Percentiles rank a stretch among this genome's conserved stretches.
phyloP scores from a whole-genome alignment of 305 asterid species.

The Galium porrigens region DNA sequence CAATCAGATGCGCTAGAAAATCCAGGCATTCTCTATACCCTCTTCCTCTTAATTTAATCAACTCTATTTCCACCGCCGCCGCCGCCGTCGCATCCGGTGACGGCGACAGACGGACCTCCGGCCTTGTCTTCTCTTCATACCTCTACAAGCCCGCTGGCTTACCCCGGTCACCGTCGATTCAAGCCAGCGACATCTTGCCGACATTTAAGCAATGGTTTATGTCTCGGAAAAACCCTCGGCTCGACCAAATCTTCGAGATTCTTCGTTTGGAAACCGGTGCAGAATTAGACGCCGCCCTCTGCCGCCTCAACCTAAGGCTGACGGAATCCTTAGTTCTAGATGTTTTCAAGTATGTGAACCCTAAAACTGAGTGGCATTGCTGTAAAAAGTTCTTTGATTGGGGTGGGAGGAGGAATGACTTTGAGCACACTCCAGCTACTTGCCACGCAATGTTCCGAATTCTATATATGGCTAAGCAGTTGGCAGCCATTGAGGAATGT shows the following conservation, averaged over 20 bases:
- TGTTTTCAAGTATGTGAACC: slow-evolving; percentile 36
- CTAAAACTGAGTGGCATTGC: slow-evolving; percentile 33
- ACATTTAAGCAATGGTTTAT: slow-evolving; percentile 57
- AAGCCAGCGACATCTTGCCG: slow-evolving; percentile 20
- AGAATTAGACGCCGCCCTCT: slow-evolving; percentile 24
- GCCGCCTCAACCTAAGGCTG: slow-evolving; percentile 35
- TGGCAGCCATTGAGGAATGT: slow-evolving; percentile 36
- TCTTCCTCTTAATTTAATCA: slow-evolving; percentile 5
- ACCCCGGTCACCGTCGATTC: neutral
- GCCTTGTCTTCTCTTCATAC: neutral
- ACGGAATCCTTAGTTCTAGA: slow-evolving; percentile 42
- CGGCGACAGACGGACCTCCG: neutral
- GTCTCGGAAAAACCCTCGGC: slow-evolving; percentile 33
- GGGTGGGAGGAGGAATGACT: slow-evolving; percentile 62
- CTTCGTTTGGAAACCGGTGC: slow-evolving; percentile 37
- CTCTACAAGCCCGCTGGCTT: neutral
- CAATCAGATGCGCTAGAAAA: neutral
- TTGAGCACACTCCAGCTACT: slow-evolving; percentile 50
- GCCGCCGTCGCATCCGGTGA: neutral
- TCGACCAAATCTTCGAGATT: slow-evolving; percentile 43
- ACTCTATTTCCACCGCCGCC: slow-evolving; percentile 5
- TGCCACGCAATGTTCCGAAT: slow-evolving; percentile 58
- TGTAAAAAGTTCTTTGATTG: slow-evolving; percentile 81
- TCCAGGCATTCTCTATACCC: slow-evolving; percentile 5
- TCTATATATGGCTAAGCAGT: slow-evolving; percentile 36